Conservation (phyloP, 306 rosid genomes). For the Medicago truncatula region MtrunA17r5.0-ANR NC_053045.1:14762001-14762500, state of each 20-base stretch:
- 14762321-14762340: not conserved
- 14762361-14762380: not conserved
- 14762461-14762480: not conserved
- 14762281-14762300: not conserved
- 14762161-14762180: not conserved
- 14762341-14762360: not conserved
- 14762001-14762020: conserved; percentile 77
- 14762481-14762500: not conserved
- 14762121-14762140: not conserved
- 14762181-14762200: not conserved
- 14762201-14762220: not conserved
- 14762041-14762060: conserved; percentile 2
- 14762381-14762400: not conserved
- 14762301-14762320: conserved; percentile 8
- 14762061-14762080: not conserved
- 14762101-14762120: conserved; percentile 9
- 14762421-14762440: not conserved
- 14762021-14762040: conserved; percentile 68
- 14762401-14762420: not conserved
- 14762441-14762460: not conserved
- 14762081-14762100: not conserved
- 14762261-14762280: not conserved
- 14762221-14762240: conserved; percentile 14
- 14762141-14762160: conserved; percentile 1
- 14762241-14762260: not conserved